These are phyloP conservation scores for Phaffia rhodozyma DNA, from an alignment of 1,284 basidiomycete species.

Conservation along the genomic window DNA sequence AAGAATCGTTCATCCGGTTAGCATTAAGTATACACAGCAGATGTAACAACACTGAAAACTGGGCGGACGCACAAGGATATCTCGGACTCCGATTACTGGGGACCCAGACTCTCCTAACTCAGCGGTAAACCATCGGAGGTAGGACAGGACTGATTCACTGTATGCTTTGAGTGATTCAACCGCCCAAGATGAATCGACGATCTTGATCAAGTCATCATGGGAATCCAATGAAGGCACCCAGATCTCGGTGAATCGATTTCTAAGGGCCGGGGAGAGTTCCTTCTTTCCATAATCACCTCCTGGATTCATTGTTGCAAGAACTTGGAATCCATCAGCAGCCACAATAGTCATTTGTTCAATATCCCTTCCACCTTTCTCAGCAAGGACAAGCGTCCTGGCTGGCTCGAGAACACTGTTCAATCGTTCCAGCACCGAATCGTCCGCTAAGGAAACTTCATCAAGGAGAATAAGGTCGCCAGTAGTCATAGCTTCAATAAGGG, in stretches of 20 bases:
- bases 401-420: constrained; percentile 95
- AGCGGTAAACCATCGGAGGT: constrained; percentile 64
- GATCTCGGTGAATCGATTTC: constrained; percentile 98
- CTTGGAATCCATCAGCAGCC: constrained; percentile 62
- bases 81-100: constrained; percentile 60
- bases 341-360: constrained; percentile 55
- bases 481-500: constrained; percentile 84
- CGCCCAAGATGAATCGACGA: constrained; percentile 63
- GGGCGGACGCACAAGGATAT: constrained; percentile 59
- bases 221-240: constrained; percentile 88
- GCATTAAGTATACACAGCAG: neutral
- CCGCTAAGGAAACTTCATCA: constrained; percentile 95
- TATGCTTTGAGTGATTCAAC: constrained; percentile 46
- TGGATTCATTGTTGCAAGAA: constrained; percentile 98
- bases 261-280: constrained; percentile 88
- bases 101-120: constrained; percentile 52
- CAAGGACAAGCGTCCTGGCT: constrained; percentile 75
- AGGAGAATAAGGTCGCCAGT: constrained; percentile 76
- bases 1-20: constrained; percentile 9
- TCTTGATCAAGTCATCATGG: constrained; percentile 62
- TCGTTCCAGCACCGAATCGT: constrained; percentile 95
- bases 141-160: constrained; percentile 61
- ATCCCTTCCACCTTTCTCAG: constrained; percentile 75
- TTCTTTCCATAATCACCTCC: constrained; percentile 99
- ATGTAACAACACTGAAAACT: neutral